Evolutionary conservation across 176 grass and related monocot genomes (phyloP).

Genomic region (Poa pratensis): DNA sequence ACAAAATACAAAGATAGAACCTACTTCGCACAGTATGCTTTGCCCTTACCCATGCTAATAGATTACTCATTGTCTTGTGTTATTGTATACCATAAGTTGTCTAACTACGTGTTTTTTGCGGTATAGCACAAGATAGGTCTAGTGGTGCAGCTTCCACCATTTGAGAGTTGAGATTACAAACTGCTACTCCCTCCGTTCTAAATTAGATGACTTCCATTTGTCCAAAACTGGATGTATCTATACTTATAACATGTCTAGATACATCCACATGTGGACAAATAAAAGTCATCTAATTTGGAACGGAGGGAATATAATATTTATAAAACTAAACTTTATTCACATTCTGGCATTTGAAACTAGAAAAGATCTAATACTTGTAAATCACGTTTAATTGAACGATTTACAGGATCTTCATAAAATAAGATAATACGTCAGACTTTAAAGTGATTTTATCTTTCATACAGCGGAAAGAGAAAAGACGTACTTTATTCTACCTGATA

Average conservation of each 20-base stretch:
- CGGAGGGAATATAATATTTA: no score
- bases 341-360: conserved; percentile 9
- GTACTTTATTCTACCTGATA: conserved; percentile 88
- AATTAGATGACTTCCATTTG: no score
- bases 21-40: not conserved
- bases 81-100: not conserved
- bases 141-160: not conserved
- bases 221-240: no score
- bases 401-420: not conserved
- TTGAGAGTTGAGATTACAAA: not conserved
- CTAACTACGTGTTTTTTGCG: not conserved
- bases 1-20: not conserved
- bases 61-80: not conserved
- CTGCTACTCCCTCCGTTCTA: no score
- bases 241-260: no score
- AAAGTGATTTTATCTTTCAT: conserved; percentile 10
- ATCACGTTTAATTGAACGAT: not conserved
- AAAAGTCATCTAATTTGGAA: no score
- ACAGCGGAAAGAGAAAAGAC: conserved; percentile 30
- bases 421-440: conserved; percentile 23
- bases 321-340: not conserved
- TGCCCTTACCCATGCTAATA: not conserved
- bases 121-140: not conserved
- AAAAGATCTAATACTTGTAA: not conserved
- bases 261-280: no score